phyloP scores from a whole-genome alignment of 345 rosid genomes.

The Linum tenue region DNA sequence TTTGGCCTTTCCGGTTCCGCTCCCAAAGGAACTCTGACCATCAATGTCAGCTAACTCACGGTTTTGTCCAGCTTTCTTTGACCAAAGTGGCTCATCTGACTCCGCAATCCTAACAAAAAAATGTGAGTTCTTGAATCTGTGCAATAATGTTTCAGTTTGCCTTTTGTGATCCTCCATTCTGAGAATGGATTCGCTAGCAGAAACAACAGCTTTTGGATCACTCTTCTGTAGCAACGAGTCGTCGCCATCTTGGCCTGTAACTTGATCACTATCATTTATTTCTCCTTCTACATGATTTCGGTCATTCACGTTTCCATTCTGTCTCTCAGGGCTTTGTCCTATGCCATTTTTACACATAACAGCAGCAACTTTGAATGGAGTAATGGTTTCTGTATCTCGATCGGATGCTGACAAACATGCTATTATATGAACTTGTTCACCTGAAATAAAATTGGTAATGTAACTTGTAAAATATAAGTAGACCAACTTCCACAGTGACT shows the following conservation, averaged over 20 bases:
- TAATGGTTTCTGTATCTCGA: conserved; percentile 73
- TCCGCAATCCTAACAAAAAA: conserved; percentile 91
- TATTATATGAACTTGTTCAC: conserved; percentile 80
- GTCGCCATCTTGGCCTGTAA: conserved; percentile 39
- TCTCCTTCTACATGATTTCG: conserved; percentile 39
- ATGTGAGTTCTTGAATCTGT: conserved; percentile 81
- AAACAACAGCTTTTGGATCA: conserved; percentile 41
- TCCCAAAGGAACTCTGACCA: conserved; percentile 14
- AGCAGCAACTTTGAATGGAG: conserved; percentile 93
- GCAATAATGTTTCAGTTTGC: conserved; percentile 57
- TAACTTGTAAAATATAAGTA: background rate
- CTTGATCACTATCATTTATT: conserved; percentile 29
- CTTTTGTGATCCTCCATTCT: conserved; percentile 81
- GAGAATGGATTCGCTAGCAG: conserved; percentile 77
- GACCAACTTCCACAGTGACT: background rate
- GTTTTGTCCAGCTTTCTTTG: conserved; percentile 42
- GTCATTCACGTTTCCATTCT: conserved; percentile 38
- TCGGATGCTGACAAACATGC: conserved; percentile 80
- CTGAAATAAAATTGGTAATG: conserved; percentile 30
- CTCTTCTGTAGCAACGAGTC: conserved; percentile 37
- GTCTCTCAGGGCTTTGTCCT: conserved; percentile 40
- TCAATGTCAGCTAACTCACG: conserved; percentile 28
- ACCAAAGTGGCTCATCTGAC: conserved; percentile 82
- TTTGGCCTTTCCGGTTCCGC: conserved; percentile 19
- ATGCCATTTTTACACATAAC: conserved; percentile 66